Percentiles rank a stretch among this genome's conserved stretches.
phyloP scores from a whole-genome alignment of 371 early-diverging fungal genomes.

The Mortierella sp. region DNA sequence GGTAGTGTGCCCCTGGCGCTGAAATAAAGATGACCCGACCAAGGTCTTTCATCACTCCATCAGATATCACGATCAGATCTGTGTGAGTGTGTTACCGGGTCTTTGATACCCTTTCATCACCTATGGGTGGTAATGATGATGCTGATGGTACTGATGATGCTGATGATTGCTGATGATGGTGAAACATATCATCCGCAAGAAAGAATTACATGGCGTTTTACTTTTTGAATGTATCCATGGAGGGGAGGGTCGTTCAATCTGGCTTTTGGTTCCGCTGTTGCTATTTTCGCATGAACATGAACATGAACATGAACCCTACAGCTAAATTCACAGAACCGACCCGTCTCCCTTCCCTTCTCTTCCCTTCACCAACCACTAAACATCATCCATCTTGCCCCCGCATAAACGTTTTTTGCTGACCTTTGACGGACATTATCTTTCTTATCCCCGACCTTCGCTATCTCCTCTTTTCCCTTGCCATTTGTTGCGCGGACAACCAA shows the following conservation, averaged over 20 bases:
- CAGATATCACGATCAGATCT: background rate
- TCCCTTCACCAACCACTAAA: background rate
- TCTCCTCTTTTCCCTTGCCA: background rate
- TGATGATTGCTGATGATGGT: background rate
- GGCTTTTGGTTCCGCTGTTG: too few relatives aligned
- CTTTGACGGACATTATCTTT: slow-evolving; percentile 2
- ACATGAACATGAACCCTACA: background rate
- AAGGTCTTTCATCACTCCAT: background rate
- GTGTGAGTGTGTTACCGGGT: background rate
- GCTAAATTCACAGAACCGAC: background rate
- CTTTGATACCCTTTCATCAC: background rate
- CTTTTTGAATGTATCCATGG: background rate
- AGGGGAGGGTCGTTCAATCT: background rate
- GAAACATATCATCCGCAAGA: background rate
- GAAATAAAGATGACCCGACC: too few relatives aligned
- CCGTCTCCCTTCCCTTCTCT: background rate
- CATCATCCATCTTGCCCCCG: background rate
- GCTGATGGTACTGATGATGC: background rate
- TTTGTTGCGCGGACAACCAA: slow-evolving; percentile 3
- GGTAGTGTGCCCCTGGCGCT: too few relatives aligned
- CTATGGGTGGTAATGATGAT: too few relatives aligned
- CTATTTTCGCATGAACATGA: background rate
- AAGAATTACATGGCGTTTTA: background rate
- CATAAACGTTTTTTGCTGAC: background rate
- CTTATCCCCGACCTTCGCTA: slow-evolving; percentile 7